phyloP scores from a whole-genome alignment of 2,329 filamentous ascomycete species.

The Chrysoporthe austroafricana region DNA sequence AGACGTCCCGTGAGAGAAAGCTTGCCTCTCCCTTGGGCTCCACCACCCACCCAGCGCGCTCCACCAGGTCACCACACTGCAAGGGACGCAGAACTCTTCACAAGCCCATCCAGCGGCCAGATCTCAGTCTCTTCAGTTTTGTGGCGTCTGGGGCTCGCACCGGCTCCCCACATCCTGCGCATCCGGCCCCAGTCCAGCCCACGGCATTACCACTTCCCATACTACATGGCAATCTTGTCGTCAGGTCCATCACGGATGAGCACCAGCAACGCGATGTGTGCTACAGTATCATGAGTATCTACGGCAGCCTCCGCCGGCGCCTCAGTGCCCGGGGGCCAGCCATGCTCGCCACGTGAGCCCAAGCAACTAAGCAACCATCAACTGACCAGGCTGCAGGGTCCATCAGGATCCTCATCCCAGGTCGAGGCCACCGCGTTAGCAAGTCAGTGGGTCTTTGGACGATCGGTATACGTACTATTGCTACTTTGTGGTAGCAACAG shows the following conservation, averaged over 20 bases:
- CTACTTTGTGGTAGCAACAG: neutral
- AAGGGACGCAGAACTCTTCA: neutral
- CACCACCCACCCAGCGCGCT: neutral
- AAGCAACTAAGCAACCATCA: neutral
- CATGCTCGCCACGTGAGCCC: slow-evolving; percentile 1
- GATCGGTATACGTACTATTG: neutral
- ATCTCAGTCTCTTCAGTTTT: neutral
- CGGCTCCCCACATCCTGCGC: slow-evolving; percentile 2
- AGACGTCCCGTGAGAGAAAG: neutral
- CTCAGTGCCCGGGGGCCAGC: neutral
- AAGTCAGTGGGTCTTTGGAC: neutral
- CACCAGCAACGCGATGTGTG: too few species aligned
- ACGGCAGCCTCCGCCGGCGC: too few species aligned
- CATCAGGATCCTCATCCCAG: neutral
- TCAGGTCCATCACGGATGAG: too few species aligned
- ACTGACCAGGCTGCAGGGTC: neutral
- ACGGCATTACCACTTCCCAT: neutral
- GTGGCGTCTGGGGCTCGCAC: neutral
- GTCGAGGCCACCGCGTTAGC: neutral
- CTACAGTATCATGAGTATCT: too few species aligned
- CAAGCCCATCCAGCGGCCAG: neutral
- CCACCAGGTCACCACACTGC: neutral
- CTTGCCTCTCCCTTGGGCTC: neutral
- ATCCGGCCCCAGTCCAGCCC: neutral
- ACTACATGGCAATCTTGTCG: neutral